Evolutionary conservation across 2,329 filamentous ascomycete species (phyloP), one percentile per base, ranked within the genome.

Genomic region (Hypoxylon sp.): DNA sequence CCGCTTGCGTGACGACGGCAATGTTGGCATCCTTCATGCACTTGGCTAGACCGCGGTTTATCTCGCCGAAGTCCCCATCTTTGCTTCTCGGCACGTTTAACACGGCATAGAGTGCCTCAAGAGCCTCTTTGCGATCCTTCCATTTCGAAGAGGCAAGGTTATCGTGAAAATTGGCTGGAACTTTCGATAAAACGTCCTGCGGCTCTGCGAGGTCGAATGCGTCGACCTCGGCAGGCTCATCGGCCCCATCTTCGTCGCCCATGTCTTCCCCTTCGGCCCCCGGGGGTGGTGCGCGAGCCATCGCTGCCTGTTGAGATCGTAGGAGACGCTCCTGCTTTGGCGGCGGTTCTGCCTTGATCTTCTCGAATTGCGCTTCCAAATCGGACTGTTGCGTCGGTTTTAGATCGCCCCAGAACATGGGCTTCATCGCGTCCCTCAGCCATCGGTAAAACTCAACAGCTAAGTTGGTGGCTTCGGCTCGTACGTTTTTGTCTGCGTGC

Each of bases 21-120:
- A 99, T 92, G 77, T 99, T 99, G 74, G 97, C 96, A 75, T 99
- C 97, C 81, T 99, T 99, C 96, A 99, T 99, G 75, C 90, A 94
- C 81, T 98, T 99, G 49, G 96, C 95, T 61, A 98, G 86, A 3
- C 89, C 91, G 68, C 93, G 88, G 62, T 93, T 89, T 73, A 98
- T 87, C 75, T 98, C 95, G 78, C 91, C 89, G 77, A 94, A 98
- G 61, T 93, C 91, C 6, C 90, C 93, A 74, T 98, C 95, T 80
- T 97, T 97, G 79, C 99, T 97, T 69, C 91, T 89, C 13, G 95
- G 94, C 44, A 97, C 91, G 74, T 97, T 97, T 61, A 97, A 81
- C 2, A 89, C 86, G 13, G 88, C 88, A 74, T 91, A 91, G 0
- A 98, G 85, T 8, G 89, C 93, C 68, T 99, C 96, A 2, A 98